Evolutionary conservation across 2,329 filamentous ascomycete species (phyloP).

Genomic region (Daldinia eschscholtzii): DNA sequence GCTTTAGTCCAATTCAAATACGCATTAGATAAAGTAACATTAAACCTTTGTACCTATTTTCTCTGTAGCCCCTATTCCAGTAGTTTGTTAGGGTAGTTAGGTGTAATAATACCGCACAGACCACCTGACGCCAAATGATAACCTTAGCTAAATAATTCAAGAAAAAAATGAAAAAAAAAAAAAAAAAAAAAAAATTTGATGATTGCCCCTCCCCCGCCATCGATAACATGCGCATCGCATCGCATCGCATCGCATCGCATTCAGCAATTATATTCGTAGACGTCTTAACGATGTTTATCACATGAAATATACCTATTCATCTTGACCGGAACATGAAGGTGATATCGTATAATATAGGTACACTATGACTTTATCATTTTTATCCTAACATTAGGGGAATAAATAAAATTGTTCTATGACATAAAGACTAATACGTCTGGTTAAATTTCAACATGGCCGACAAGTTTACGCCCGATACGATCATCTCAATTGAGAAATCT

Average conservation of each 20-base stretch:
- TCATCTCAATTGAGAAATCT: constrained; percentile 41
- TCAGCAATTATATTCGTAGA: background rate
- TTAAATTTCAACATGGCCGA: constrained; percentile 1
- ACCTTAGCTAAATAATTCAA: background rate
- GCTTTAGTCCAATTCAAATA: background rate
- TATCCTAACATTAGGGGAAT: background rate
- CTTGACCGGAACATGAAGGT: background rate
- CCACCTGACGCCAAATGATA: background rate
- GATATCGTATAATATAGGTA: background rate
- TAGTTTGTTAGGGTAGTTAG: background rate
- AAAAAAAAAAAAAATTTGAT: constrained; percentile 19
- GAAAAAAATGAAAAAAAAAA: background rate
- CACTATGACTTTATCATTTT: background rate
- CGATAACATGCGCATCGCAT: background rate
- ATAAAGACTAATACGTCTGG: background rate
- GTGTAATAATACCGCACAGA: background rate
- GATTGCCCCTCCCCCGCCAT: constrained; percentile 49
- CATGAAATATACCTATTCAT: background rate
- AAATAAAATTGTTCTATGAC: background rate
- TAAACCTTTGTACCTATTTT: background rate
- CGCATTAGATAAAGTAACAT: background rate
- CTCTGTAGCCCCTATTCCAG: background rate
- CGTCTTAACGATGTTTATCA: background rate
- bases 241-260: constrained; percentile 2
- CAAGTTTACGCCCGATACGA: constrained; percentile 28